phyloP scores from a whole-genome alignment of 805 yeast species.

The Hanseniaspora clermontiae region DNA sequence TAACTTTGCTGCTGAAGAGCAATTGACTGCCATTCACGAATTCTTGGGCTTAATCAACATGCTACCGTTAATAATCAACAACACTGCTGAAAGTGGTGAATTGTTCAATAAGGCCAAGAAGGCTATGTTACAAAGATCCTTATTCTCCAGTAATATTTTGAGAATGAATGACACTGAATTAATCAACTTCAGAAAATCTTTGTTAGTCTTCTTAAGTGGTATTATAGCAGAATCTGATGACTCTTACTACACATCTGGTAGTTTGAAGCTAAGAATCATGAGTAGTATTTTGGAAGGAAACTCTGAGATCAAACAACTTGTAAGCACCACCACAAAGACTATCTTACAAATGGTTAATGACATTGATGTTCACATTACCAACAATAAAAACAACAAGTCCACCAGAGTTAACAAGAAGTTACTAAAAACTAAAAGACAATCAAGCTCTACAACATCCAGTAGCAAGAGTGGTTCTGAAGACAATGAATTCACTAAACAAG shows the following conservation, averaged over 20 bases:
- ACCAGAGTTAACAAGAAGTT: conserved; percentile 10
- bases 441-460: conserved; percentile 19
- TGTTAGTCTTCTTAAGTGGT: conserved; percentile 46
- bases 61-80: conserved; percentile 8
- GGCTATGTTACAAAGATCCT: conserved; percentile 37
- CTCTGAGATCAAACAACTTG: conserved; percentile 20
- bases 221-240: conserved; percentile 32
- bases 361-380: conserved; percentile 10
- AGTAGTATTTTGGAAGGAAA: conserved; percentile 35
- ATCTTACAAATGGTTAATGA: conserved; percentile 21
- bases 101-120: conserved; percentile 26
- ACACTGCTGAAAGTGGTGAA: conserved; percentile 31
- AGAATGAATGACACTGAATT: conserved; percentile 40
- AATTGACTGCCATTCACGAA: conserved; percentile 41
- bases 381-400: background rate
- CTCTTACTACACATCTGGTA: conserved; percentile 21
- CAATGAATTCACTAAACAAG: conserved; percentile 9
- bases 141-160: conserved; percentile 51
- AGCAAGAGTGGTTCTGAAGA: conserved; percentile 18
- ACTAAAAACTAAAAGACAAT: conserved; percentile 11
- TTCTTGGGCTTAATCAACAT: conserved; percentile 33
- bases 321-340: conserved; percentile 21
- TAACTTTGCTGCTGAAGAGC: conserved; percentile 56
- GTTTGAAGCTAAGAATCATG: conserved; percentile 44
- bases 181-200: conserved; percentile 35